phyloP scores from a whole-genome alignment of 2,329 filamentous ascomycete species.

The Fusarium sp. region DNA sequence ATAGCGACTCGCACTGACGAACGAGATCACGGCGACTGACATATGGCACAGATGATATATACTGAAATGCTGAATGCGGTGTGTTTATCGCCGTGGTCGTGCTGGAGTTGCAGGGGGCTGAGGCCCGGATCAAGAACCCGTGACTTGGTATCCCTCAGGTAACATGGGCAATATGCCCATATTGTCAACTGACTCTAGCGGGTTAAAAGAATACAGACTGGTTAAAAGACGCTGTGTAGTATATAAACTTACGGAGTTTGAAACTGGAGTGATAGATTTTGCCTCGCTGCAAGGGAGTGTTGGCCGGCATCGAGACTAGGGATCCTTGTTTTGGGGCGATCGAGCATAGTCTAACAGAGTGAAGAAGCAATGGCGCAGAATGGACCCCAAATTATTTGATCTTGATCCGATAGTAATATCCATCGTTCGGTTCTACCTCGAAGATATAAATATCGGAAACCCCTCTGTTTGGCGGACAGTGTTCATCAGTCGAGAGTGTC shows the following conservation, averaged over 20 bases:
- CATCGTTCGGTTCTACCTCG: neutral
- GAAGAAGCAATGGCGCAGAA: neutral
- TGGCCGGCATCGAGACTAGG: neutral
- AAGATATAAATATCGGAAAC: neutral
- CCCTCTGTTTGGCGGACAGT: constrained; percentile 5
- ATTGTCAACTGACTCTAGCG: neutral
- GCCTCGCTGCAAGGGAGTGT: constrained; percentile 27
- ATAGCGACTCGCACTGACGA: neutral
- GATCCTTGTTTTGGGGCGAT: neutral
- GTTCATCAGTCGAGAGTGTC: constrained; percentile 11
- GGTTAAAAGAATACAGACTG: neutral
- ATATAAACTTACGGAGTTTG: neutral
- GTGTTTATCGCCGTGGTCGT: neutral
- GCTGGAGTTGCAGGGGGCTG: constrained; percentile 23
- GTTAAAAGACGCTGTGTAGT: neutral
- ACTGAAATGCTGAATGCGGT: neutral
- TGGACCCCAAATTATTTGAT: neutral
- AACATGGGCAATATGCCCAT: neutral
- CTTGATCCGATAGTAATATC: neutral
- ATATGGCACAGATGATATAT: neutral
- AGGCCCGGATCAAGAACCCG: constrained; percentile 7
- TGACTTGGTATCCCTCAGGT: constrained; percentile 11
- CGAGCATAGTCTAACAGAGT: neutral
- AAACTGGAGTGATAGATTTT: neutral
- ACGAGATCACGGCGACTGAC: neutral